Evolutionary conservation across 106 monocot genomes (phyloP).

Genomic region (Acanthochlamys bracteata): DNA sequence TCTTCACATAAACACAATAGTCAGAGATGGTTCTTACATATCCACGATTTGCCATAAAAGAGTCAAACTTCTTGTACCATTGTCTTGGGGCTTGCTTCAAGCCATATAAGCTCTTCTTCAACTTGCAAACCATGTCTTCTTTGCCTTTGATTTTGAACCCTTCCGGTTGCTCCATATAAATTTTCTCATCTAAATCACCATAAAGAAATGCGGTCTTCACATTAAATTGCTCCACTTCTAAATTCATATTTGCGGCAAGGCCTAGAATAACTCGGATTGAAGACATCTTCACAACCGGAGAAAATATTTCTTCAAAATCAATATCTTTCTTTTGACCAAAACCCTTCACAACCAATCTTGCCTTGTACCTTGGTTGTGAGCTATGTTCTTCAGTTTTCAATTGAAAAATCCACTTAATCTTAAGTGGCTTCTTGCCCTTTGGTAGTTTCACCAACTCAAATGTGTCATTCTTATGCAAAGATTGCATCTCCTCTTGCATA

Average conservation of each 20-base stretch:
- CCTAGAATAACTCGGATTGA: background rate
- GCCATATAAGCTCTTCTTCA: slow-evolving; percentile 14
- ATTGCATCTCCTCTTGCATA: background rate
- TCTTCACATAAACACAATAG: slow-evolving; percentile 5
- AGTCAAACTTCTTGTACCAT: slow-evolving; percentile 7
- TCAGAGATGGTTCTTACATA: background rate
- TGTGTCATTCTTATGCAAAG: background rate
- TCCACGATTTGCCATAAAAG: background rate
- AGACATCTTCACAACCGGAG: background rate
- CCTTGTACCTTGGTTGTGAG: background rate
- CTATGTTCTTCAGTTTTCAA: background rate
- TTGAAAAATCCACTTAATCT: background rate
- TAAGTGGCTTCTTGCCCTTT: background rate
- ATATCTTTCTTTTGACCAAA: background rate
- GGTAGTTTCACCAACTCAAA: background rate
- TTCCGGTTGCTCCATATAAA: slow-evolving; percentile 1
- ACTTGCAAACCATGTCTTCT: slow-evolving; percentile 11
- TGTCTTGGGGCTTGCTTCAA: slow-evolving; percentile 11
- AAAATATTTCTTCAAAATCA: background rate
- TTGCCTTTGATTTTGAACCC: background rate
- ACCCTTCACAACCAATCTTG: background rate
- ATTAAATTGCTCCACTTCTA: background rate
- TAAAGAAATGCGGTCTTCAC: background rate
- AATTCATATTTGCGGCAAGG: background rate
- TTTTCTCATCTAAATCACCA: no score